phyloP scores from a whole-genome alignment of 345 rosid species.

The Syzygium grande region DNA sequence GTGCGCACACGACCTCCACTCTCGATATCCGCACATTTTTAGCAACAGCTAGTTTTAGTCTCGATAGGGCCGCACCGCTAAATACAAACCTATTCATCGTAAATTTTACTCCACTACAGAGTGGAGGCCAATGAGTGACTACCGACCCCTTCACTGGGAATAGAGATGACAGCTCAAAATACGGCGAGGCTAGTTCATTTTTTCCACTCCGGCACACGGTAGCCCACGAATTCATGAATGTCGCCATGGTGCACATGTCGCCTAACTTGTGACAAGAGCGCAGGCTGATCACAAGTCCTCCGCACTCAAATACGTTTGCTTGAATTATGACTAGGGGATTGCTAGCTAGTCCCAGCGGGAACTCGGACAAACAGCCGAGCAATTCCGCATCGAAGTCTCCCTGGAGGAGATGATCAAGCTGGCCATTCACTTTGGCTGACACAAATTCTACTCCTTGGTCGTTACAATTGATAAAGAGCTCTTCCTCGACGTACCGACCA shows the following conservation, averaged over 20 bases:
- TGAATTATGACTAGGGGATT: neutral
- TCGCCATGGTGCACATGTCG: neutral
- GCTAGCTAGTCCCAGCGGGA: neutral
- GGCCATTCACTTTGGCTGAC: neutral
- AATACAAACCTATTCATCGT: neutral
- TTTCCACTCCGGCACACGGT: neutral
- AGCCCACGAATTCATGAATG: conserved; percentile 1
- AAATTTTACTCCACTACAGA: neutral
- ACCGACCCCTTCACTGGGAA: neutral
- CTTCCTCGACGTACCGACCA: neutral
- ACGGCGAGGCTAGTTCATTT: neutral
- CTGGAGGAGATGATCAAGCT: neutral
- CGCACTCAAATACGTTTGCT: neutral
- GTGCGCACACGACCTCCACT: neutral
- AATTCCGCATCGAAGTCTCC: neutral
- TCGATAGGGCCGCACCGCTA: neutral
- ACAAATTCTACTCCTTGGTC: conserved; percentile 4
- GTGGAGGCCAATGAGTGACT: neutral
- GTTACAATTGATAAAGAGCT: neutral
- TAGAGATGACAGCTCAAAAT: neutral
- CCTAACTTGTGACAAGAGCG: neutral
- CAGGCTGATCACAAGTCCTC: neutral
- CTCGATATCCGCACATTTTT: neutral
- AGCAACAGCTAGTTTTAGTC: neutral
- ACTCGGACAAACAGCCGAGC: neutral